Percentiles rank a stretch among this genome's conserved stretches.
These are phyloP conservation scores for Cunninghamia lanceolata DNA, from an alignment of 75 land plant species.

Conservation along the genomic window DNA sequence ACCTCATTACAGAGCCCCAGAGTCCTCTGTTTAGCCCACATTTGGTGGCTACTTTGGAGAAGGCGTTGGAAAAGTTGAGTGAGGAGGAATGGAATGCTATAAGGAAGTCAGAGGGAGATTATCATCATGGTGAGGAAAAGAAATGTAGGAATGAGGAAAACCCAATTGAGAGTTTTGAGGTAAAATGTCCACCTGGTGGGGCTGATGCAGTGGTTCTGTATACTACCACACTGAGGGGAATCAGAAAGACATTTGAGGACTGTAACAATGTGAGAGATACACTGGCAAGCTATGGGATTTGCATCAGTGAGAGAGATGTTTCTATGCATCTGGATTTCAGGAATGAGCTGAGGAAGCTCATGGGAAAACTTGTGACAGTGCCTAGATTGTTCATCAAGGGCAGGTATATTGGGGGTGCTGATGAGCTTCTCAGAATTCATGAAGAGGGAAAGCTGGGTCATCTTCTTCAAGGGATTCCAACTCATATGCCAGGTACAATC, in stretches of 20 bases:
- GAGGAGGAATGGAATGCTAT: conserved; percentile 14
- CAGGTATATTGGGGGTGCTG: conserved; percentile 82
- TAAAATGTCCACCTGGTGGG: conserved; percentile 71
- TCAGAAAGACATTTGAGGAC: conserved; percentile 79
- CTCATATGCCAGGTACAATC: conserved; percentile 30
- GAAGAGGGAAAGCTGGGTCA: conserved; percentile 61
- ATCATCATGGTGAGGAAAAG: background rate
- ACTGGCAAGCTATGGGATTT: conserved; percentile 32
- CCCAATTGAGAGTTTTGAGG: conserved; percentile 42
- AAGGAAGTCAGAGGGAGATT: background rate
- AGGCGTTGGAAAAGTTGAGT: conserved; percentile 17
- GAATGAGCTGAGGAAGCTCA: conserved; percentile 57
- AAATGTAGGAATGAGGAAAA: background rate
- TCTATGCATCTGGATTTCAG: conserved; percentile 67
- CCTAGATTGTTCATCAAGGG: conserved; percentile 87
- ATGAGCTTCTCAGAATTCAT: conserved; percentile 60
- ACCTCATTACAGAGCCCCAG: background rate
- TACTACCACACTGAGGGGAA: conserved; percentile 76
- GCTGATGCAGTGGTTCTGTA: conserved; percentile 58
- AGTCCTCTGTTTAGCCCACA: conserved; percentile 32
- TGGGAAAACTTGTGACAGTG: conserved; percentile 29
- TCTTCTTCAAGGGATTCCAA: conserved; percentile 52
- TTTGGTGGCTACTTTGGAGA: conserved; percentile 26
- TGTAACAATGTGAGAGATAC: conserved; percentile 42
- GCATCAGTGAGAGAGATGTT: conserved; percentile 69